Conservation (phyloP, 2,329 filamentous ascomycete genomes). For the Stemphylium vesicarium region DNA sequence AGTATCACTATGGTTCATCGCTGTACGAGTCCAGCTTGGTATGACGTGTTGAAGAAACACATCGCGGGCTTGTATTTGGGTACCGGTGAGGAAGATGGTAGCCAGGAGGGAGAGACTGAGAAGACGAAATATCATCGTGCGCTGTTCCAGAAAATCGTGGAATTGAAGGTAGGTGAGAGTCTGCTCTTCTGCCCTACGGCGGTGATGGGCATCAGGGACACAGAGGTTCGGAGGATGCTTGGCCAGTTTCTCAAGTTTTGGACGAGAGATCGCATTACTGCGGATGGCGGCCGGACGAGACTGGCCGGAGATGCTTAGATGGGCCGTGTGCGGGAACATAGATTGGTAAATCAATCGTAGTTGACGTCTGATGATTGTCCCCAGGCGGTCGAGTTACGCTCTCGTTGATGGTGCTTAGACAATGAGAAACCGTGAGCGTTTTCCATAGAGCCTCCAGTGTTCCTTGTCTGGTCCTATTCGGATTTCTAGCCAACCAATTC, state of each 20-base stretch:
- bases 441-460: too few relatives aligned
- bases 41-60: constrained; percentile 52
- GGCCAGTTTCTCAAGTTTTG: neutral
- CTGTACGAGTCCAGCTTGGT: constrained; percentile 71
- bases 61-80: constrained; percentile 51
- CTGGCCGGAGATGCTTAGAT: too few relatives aligned
- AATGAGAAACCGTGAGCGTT: too few relatives aligned
- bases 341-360: too few relatives aligned
- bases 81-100: too few relatives aligned
- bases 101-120: too few relatives aligned
- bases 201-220: neutral
- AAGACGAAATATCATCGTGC: neutral
- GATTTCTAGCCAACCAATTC: too few relatives aligned
- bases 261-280: neutral
- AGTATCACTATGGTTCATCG: constrained; percentile 72
- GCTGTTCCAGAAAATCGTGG: neutral
- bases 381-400: too few relatives aligned
- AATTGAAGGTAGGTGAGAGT: neutral
- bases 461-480: too few relatives aligned
- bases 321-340: too few relatives aligned
- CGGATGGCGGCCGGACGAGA: neutral
- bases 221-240: neutral
- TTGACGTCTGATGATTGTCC: too few relatives aligned
- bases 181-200: neutral
- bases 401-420: too few relatives aligned